phyloP scores from a whole-genome alignment of 768 basidiomycete species.

The Lanmaoa pseudosensibilis region DNA sequence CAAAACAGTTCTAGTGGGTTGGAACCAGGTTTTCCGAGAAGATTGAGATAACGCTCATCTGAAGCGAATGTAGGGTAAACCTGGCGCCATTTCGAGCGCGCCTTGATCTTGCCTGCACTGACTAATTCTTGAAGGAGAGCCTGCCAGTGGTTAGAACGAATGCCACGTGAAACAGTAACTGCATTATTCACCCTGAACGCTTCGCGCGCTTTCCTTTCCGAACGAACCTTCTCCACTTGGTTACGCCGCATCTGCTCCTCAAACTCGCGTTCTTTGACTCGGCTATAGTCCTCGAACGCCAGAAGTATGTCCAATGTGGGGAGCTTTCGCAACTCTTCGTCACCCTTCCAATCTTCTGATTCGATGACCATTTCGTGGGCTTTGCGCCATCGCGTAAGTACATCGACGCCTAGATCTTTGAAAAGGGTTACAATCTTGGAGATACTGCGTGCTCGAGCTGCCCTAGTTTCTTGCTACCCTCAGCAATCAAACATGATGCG shows the following conservation, averaged over 20 bases:
- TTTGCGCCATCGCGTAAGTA: slow-evolving; percentile 89
- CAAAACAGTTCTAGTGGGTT: slow-evolving; percentile 96
- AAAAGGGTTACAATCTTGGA: slow-evolving; percentile 82
- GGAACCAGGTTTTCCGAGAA: slow-evolving; percentile 92
- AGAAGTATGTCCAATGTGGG: slow-evolving; percentile 90
- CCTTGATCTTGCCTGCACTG: slow-evolving; percentile 62
- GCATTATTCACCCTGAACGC: slow-evolving; percentile 67
- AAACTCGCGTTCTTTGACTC: slow-evolving; percentile 86
- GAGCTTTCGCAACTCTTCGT: slow-evolving; percentile 74
- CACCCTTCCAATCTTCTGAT: slow-evolving; percentile 76
- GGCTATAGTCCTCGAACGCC: slow-evolving; percentile 92
- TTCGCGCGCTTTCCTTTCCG: slow-evolving; percentile 87
- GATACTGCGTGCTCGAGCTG: slow-evolving; percentile 75
- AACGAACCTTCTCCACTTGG: slow-evolving; percentile 80
- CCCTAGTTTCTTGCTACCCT: slow-evolving; percentile 72
- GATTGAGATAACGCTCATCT: slow-evolving; percentile 80
- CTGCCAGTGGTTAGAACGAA: slow-evolving; percentile 37
- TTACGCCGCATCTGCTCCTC: slow-evolving; percentile 80
- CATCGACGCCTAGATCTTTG: slow-evolving; percentile 85
- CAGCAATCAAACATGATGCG: slow-evolving; percentile 1
- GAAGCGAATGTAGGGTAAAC: slow-evolving; percentile 75
- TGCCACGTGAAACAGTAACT: neutral
- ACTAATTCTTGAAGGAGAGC: slow-evolving; percentile 72
- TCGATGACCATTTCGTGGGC: slow-evolving; percentile 76
- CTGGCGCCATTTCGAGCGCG: slow-evolving; percentile 89